Percentiles rank a stretch among this genome's conserved stretches.
Conservation (phyloP, 257 asterid genomes). For the Parsonsia alboflavescens region DNA sequence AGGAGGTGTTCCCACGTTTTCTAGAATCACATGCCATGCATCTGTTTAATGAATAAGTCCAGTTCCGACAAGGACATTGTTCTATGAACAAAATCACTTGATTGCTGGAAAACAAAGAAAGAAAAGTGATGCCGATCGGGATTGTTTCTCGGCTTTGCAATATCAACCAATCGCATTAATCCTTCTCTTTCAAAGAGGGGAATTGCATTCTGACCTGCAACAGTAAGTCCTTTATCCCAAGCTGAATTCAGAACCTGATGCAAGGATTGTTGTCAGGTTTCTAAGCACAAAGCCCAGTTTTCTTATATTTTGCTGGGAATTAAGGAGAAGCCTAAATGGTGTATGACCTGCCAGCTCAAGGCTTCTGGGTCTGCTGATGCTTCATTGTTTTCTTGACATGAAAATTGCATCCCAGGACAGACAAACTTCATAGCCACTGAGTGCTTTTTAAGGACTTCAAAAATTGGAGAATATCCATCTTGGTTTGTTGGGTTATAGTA, state of each 20-base stretch:
- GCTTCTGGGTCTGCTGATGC: constrained; percentile 55
- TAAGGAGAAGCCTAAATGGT: background rate
- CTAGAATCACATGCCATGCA: constrained; percentile 47
- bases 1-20: background rate
- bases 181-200: constrained; percentile 53
- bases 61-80: constrained; percentile 44
- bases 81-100: constrained; percentile 42
- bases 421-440: constrained; percentile 37
- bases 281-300: background rate
- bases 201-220: constrained; percentile 55
- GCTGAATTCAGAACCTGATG: constrained; percentile 56
- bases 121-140: constrained; percentile 53
- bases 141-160: constrained; percentile 58
- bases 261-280: background rate
- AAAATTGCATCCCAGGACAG: constrained; percentile 36
- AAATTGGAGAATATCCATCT: constrained; percentile 55
- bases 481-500: constrained; percentile 53
- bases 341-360: constrained; percentile 63
- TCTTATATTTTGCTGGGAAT: background rate
- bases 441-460: constrained; percentile 53
- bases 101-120: constrained; percentile 47
- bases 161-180: constrained; percentile 43
- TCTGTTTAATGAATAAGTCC: constrained; percentile 50
- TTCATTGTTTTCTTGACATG: constrained; percentile 41
- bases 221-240: constrained; percentile 55